phyloP scores from a whole-genome alignment of 1,284 basidiomycete genomes.

The Microbotryum scabiosae region DNA sequence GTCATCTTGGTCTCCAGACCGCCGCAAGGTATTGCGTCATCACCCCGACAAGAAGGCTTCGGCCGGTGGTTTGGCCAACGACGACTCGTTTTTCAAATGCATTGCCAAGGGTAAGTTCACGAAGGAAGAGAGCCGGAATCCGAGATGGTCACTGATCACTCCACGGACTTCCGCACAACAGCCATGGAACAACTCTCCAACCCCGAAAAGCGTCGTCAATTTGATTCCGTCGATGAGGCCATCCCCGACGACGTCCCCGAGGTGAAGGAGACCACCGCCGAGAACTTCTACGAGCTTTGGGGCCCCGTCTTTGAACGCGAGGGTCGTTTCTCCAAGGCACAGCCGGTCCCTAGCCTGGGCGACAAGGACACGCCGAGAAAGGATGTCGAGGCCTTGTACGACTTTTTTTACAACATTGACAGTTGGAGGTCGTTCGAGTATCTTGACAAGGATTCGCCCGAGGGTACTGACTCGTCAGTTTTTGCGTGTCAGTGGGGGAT shows the following conservation, averaged over 20 bases:
- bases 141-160: no score
- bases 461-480: constrained; percentile 82
- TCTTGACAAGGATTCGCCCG: constrained; percentile 96
- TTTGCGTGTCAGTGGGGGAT: neutral
- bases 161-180: neutral
- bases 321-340: constrained; percentile 76
- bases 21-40: constrained; percentile 97
- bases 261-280: constrained; percentile 53
- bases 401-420: constrained; percentile 99
- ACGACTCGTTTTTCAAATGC: constrained; percentile 99
- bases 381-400: constrained; percentile 87
- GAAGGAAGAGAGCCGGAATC: no score
- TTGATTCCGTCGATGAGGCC: constrained; percentile 89
- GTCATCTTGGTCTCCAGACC: constrained; percentile 50
- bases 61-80: constrained; percentile 63
- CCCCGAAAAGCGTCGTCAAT: constrained; percentile 81
- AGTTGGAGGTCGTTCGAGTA: constrained; percentile 98
- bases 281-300: constrained; percentile 56
- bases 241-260: constrained; percentile 71
- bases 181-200: constrained; percentile 74
- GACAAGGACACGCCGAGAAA: constrained; percentile 63
- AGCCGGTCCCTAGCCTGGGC: constrained; percentile 81
- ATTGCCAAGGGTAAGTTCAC: constrained; percentile 64
- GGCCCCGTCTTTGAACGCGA: constrained; percentile 81
- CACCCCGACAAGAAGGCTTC: constrained; percentile 98